Evolutionary conservation across 306 rosid genomes (phyloP).

Genomic region (Gastrolobium villosum): DNA sequence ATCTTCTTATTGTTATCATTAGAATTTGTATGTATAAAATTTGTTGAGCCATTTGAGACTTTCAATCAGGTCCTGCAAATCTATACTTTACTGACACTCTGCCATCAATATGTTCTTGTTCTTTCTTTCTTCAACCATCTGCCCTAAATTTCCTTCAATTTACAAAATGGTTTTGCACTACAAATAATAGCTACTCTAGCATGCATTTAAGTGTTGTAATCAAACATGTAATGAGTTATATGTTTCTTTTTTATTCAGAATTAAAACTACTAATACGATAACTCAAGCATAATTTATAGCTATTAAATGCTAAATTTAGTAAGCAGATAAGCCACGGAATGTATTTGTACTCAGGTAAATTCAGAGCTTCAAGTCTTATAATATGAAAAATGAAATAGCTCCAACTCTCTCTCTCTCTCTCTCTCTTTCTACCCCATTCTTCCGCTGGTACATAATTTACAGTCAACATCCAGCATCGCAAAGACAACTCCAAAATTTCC

Average conservation of each 20-base stretch:
- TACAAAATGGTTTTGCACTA: neutral
- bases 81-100: neutral
- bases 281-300: neutral
- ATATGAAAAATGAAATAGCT: neutral
- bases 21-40: neutral
- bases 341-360: conserved; percentile 1
- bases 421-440: neutral
- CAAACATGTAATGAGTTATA: conserved; percentile 11
- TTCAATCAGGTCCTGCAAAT: neutral
- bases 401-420: neutral
- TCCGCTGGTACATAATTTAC: neutral
- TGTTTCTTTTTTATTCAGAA: neutral
- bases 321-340: neutral
- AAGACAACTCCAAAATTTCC: neutral
- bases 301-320: neutral
- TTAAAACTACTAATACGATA: neutral
- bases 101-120: neutral
- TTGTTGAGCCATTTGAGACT: neutral
- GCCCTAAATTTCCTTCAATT: conserved; percentile 10
- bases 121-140: neutral
- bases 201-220: conserved; percentile 9
- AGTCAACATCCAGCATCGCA: neutral
- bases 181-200: conserved; percentile 16
- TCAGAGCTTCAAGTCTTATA: neutral
- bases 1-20: conserved; percentile 9